A percentile compares a stretch with the other conserved stretches of the same genome.
These are phyloP conservation scores for Agaricales sp. DNA, from an alignment of 1,284 basidiomycete species.

Conservation along the genomic window DNA sequence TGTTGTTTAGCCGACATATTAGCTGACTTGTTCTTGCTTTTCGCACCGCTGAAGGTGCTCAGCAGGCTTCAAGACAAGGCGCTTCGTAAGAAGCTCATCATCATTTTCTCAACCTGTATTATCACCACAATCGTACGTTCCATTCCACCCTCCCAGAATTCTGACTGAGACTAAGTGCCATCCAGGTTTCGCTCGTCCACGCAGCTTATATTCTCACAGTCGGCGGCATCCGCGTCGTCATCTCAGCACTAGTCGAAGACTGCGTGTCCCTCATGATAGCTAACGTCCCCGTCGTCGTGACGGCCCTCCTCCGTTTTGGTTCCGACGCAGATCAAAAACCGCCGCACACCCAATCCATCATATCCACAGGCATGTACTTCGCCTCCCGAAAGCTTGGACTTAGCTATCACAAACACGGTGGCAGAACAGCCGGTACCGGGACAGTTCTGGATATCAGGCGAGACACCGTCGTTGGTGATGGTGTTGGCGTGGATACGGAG, in stretches of 20 bases:
- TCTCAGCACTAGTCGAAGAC: conserved; percentile 29
- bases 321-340: no score
- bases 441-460: not conserved
- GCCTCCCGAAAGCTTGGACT: not conserved
- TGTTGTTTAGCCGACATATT: not conserved
- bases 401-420: no score
- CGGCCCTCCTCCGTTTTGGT: conserved; percentile 18
- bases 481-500: not conserved
- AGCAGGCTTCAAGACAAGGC: not conserved
- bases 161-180: no score
- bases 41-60: not conserved
- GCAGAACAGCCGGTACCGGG: not conserved
- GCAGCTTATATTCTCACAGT: conserved; percentile 23
- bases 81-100: not conserved
- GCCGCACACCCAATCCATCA: no score
- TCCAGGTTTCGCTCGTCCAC: conserved; percentile 28
- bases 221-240: conserved; percentile 22
- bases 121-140: conserved; percentile 7
- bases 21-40: not conserved
- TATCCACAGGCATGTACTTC: not conserved
- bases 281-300: conserved; percentile 28
- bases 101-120: not conserved
- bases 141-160: conserved; percentile 8
- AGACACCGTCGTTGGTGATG: not conserved
- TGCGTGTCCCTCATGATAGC: conserved; percentile 20